Evolutionary conservation across 2,329 filamentous ascomycete genomes (phyloP).

Genomic region (Colletotrichum australisinense): DNA sequence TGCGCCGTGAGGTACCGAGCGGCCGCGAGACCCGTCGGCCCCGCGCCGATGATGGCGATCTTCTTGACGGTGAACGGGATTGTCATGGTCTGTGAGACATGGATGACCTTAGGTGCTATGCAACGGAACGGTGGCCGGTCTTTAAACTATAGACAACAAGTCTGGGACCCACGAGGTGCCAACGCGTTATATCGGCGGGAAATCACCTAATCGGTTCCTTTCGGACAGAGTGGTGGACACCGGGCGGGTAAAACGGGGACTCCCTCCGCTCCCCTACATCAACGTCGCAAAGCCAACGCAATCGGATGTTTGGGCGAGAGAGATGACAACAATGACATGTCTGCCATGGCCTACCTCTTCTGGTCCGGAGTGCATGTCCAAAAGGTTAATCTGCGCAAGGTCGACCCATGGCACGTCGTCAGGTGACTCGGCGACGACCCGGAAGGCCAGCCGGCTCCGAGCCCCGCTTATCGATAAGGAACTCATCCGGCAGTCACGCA

Average conservation of each 20-base stretch:
- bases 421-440: neutral
- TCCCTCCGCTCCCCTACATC: neutral
- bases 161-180: slow-evolving; percentile 4
- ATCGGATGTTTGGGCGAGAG: slow-evolving; percentile 3
- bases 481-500: neutral
- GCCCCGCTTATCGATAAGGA: slow-evolving; percentile 2
- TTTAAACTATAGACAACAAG: slow-evolving; percentile 1
- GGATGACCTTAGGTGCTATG: neutral
- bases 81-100: slow-evolving; percentile 14
- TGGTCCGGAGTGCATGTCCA: slow-evolving; percentile 11
- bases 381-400: neutral
- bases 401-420: neutral
- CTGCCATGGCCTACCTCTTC: slow-evolving; percentile 19
- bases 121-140: neutral
- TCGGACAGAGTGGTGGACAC: slow-evolving; percentile 26
- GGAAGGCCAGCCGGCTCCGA: neutral
- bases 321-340: neutral
- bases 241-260: slow-evolving; percentile 5
- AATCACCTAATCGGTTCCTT: slow-evolving; percentile 33
- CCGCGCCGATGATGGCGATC: slow-evolving; percentile 85
- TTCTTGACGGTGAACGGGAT: slow-evolving; percentile 62
- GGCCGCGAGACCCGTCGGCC: slow-evolving; percentile 80
- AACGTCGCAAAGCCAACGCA: neutral
- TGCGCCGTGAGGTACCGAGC: slow-evolving; percentile 85
- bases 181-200: slow-evolving; percentile 32